These are phyloP conservation scores for Cordyceps javanica DNA, from an alignment of 2,329 filamentous ascomycete genomes.

Conservation along the genomic window DNA sequence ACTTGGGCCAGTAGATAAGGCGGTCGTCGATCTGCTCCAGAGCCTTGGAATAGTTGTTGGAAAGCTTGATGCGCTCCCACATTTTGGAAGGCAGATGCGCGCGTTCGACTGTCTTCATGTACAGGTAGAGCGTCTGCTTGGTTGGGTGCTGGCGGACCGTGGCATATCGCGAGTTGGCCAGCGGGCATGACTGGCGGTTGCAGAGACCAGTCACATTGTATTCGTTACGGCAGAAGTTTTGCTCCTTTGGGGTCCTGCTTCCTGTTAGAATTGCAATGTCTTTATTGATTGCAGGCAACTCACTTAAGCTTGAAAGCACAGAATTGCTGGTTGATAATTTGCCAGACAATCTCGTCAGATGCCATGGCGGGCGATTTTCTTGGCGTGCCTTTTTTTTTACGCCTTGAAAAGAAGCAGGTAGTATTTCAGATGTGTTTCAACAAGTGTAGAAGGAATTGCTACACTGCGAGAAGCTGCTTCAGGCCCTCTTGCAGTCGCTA, in stretches of 20 bases:
- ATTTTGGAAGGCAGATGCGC: conserved; percentile 82
- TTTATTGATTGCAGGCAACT: conserved; percentile 21
- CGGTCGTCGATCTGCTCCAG: conserved; percentile 80
- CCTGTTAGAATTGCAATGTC: conserved; percentile 22
- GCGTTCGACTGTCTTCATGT: conserved; percentile 93
- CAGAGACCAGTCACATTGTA: conserved; percentile 81
- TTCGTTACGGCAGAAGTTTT: conserved; percentile 94
- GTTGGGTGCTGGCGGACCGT: conserved; percentile 79
- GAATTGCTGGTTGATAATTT: conserved; percentile 91
- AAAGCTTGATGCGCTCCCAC: conserved; percentile 90
- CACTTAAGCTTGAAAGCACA: conserved; percentile 94
- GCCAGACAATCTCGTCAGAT: conserved; percentile 96
- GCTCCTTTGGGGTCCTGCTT: conserved; percentile 68
- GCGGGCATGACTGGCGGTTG: conserved; percentile 81
- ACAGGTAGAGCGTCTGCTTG: conserved; percentile 82
- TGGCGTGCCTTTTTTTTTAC: neutral
- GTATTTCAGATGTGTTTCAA: neutral
- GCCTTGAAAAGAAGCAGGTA: neutral
- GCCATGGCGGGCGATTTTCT: conserved; percentile 50
- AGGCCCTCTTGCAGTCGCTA: neutral
- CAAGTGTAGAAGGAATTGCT: no score
- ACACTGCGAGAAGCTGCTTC: neutral
- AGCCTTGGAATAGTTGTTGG: conserved; percentile 84
- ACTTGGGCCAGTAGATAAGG: conserved; percentile 92
- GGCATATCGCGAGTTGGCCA: conserved; percentile 88